Evolutionary conservation across 257 asterid species (phyloP), one percentile per base, ranked within the genome.

Genomic region (Solanum megistacrolobum): DNA sequence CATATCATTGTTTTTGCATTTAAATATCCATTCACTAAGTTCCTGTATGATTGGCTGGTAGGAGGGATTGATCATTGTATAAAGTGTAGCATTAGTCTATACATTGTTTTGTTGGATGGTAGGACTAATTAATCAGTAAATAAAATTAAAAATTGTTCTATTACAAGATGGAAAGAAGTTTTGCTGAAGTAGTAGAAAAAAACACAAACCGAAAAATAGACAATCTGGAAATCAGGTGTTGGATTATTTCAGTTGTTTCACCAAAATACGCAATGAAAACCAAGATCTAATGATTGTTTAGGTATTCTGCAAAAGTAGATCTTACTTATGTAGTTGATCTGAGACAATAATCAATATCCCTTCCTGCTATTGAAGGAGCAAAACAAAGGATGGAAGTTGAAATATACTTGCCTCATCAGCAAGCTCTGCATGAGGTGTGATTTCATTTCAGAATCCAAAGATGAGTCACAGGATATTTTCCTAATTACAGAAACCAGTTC

Each of bases 381-480:
- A 74, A 85, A 72, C 32, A 84, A 16, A 74, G 52, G 75, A 81
- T 32, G 41, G n/a, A 9, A 38, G 29, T 72, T 83, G 83, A 65
- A 90, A 72, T 81, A 60, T 32, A 86, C 52, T 92, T 91, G 94
- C 99, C 99, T 96, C 96, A 91, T 92, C 75, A 92, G 90, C 89
- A 96, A 88, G 93, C 92, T 94, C 93, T 95, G 98, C 82, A 93
- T 92, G 74, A 96, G 86, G 85, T 90, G 87, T 23, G 98, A 90
- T 88, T 94, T 94, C 89, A 91, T 90, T 84, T 89, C 91, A 83
- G 90, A 78, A 89, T 93, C 97, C 90, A 96, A 87, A 89, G 91
- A 90, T 31, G 96, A 87, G 89, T 96, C 98, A 83, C 97, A 92
- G 38, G 98, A 95, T 69, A 96, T 94, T 92, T 92, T 92, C 92